phyloP scores from a whole-genome alignment of 2,329 filamentous ascomycete genomes.

The Neonectria faginata region DNA sequence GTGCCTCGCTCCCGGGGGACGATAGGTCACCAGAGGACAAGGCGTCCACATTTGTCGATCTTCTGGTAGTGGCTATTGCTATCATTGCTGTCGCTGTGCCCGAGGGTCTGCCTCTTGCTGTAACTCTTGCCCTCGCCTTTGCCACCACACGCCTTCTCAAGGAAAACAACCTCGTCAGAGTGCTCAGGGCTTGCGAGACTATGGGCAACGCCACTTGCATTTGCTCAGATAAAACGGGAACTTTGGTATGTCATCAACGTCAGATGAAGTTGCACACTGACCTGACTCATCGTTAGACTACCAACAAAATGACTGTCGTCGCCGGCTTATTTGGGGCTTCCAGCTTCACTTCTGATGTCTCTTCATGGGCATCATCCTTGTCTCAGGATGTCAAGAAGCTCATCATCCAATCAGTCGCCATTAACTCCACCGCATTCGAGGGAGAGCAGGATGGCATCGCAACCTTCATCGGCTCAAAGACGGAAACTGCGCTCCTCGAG shows the following conservation, averaged over 20 bases:
- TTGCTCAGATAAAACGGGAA: conserved; percentile 71
- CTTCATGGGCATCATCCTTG: conserved; percentile 13
- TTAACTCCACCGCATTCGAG: conserved; percentile 71
- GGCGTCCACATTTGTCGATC: conserved; percentile 51
- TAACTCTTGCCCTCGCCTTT: conserved; percentile 74
- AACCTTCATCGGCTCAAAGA: conserved; percentile 65
- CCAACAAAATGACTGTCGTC: conserved; percentile 46
- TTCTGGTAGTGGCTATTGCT: conserved; percentile 73
- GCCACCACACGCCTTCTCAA: conserved; percentile 75
- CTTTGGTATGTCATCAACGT: conserved; percentile 28
- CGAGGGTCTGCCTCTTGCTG: conserved; percentile 73
- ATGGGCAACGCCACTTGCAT: conserved; percentile 79
- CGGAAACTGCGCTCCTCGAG: conserved; percentile 64
- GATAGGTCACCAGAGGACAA: conserved; percentile 20
- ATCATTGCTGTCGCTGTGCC: conserved; percentile 69
- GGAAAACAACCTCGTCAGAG: conserved; percentile 75
- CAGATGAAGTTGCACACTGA: conserved; percentile 41
- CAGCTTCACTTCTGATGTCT: conserved; percentile 31
- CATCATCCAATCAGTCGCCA: conserved; percentile 57
- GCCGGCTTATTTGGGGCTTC: conserved; percentile 38
- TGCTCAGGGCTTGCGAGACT: conserved; percentile 74
- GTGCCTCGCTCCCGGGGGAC: conserved; percentile 17
- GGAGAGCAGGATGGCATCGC: conserved; percentile 55
- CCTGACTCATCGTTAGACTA: conserved; percentile 33
- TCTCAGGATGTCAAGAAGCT: conserved; percentile 47